Evolutionary conservation across 2,329 filamentous ascomycete genomes (phyloP).

Genomic region (Colletotrichum euphorbiae): DNA sequence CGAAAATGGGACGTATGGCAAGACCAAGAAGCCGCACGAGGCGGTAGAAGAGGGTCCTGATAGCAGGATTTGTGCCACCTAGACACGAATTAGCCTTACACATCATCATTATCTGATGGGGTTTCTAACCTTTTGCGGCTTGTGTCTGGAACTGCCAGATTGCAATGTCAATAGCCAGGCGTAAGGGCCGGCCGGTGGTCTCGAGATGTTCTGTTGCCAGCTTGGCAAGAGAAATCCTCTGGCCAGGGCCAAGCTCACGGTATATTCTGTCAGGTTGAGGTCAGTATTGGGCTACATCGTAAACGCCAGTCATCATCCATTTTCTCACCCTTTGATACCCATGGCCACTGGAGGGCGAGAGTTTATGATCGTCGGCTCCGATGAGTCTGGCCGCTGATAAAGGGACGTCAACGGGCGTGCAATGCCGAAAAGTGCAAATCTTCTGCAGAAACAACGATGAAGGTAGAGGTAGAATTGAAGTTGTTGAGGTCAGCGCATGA

Average conservation of each 20-base stretch:
- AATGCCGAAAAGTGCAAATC: too few species aligned
- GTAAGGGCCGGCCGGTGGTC: slow-evolving; percentile 76
- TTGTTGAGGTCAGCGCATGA: too few species aligned
- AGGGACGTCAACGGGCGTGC: not conserved
- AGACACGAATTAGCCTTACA: not conserved
- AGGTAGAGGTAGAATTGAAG: too few species aligned
- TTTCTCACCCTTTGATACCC: slow-evolving; percentile 74
- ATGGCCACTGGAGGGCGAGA: slow-evolving; percentile 51
- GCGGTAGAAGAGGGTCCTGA: slow-evolving; percentile 93
- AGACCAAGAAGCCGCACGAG: slow-evolving; percentile 80
- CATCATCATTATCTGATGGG: not conserved
- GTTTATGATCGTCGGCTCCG: not conserved
- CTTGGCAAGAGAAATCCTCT: slow-evolving; percentile 83
- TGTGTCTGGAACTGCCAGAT: slow-evolving; percentile 98
- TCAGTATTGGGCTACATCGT: not conserved
- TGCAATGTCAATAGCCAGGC: slow-evolving; percentile 91
- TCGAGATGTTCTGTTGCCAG: slow-evolving; percentile 84
- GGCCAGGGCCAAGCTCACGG: slow-evolving; percentile 85
- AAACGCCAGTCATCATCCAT: not conserved
- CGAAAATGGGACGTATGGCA: slow-evolving; percentile 88
- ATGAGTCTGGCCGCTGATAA: too few species aligned
- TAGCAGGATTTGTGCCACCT: slow-evolving; percentile 89
- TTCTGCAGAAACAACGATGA: too few species aligned
- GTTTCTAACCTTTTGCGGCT: slow-evolving; percentile 73
- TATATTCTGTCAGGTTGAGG: slow-evolving; percentile 75